Base-by-base conservation (phyloP, 2,329 filamentous ascomycete genomes). In the Aspergillus sojae region DNA sequence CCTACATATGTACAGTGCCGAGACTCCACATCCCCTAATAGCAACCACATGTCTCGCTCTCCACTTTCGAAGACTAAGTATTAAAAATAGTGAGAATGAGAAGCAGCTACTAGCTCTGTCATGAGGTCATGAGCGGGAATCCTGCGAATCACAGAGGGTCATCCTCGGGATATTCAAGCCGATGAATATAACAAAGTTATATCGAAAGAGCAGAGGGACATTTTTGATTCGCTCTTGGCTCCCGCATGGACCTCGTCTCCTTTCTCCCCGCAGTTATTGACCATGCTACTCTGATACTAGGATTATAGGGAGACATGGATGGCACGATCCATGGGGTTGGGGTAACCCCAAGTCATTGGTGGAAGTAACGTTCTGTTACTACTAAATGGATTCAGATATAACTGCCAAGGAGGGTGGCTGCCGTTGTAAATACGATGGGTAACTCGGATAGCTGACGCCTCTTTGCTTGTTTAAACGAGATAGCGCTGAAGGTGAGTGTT, bases 341-440 rank as follows among this genome's bases (percentile, higher is more conserved):
- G 16, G 30, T 53, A 6, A 5, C 14, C 4, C 16, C 19, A 16
- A 28, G 14, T 28, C 16, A 53, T 53, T 53, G 50, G 50, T 53
- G 50, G 50, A 53, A 5, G 16, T 12, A 12, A 14, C 14, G 9
- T 11, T 16, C 7, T 21, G 4, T 9, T 11, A 16, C 28, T 16
- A 32, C 28, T 9, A 5, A 19, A 53, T 23, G 30, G 28, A 34
- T 16, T 54, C n/a, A 10, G 7, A 16, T 28, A 54, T 9, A 23
- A 14, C n/a, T n/a, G 32, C 52, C 52, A 54, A 54, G 52, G 10
- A 54, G n/a, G 32, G 32, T 54, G 52, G 32, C 32, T 54, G 52
- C 32, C 30, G 23, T 23, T 36, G 52, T 54, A n/a, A 23, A 23
- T 54, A 54, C 12, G 12, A 36, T 16, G 32, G 5, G 32, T 26